Conservation (phyloP, 2,329 filamentous ascomycete species). For the Davidsoniella eucalypti region DNA sequence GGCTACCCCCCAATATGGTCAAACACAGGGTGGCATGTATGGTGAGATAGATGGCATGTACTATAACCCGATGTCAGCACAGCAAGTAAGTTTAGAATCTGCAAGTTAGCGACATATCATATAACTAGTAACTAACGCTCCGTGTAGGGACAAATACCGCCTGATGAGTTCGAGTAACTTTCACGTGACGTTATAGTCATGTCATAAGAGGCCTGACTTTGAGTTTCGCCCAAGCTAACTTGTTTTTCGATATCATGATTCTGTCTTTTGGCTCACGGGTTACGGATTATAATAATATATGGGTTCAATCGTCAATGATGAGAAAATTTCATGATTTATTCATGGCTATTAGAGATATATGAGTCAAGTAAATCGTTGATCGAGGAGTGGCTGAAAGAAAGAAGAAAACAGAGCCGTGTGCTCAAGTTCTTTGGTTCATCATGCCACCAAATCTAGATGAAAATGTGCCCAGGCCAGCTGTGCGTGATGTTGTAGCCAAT, state of each 20-base stretch:
- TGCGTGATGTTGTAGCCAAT: slow-evolving; percentile 35
- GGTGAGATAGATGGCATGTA: slow-evolving; percentile 75
- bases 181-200: not conserved
- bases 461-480: slow-evolving; percentile 51
- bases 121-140: not conserved
- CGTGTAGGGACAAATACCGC: slow-evolving; percentile 26
- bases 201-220: too few species aligned
- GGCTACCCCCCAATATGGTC: slow-evolving; percentile 57
- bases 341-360: too few species aligned
- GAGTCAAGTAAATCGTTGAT: too few species aligned
- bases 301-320: not conserved
- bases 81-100: slow-evolving; percentile 46
- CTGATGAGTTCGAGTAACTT: slow-evolving; percentile 29
- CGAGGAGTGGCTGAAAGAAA: too few species aligned
- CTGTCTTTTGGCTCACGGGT: not conserved
- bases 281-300: not conserved
- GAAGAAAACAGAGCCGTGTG: too few species aligned
- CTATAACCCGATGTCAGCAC: slow-evolving; percentile 64
- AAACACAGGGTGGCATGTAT: slow-evolving; percentile 67
- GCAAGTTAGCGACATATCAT: not conserved
- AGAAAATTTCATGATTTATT: not conserved
- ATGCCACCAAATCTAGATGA: slow-evolving; percentile 54
- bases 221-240: too few species aligned
- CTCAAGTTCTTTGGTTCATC: slow-evolving; percentile 12
- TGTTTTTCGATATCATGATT: not conserved